Percentiles rank a stretch among this genome's conserved stretches.
Evolutionary conservation across 2,329 filamentous ascomycete genomes (phyloP).

Genomic region (Pseudogymnoascus sp.): DNA sequence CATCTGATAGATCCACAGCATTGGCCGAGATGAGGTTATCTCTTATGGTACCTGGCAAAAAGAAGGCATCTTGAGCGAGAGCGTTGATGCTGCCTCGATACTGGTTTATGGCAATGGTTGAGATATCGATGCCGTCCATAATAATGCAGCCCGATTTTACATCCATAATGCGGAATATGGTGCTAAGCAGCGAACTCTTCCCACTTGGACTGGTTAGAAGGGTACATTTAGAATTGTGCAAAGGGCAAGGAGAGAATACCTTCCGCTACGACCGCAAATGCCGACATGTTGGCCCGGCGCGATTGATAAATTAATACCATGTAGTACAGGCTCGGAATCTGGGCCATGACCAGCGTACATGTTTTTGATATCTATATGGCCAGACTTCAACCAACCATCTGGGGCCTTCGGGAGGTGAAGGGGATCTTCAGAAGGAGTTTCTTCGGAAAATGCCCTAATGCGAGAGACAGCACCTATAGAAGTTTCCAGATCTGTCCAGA

Average conservation of each 20-base stretch:
- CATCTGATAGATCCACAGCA: neutral
- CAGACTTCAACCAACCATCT: conserved; percentile 7
- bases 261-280: conserved; percentile 45
- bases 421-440: conserved; percentile 33
- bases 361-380: conserved; percentile 11
- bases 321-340: conserved; percentile 14
- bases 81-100: conserved; percentile 35
- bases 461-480: conserved; percentile 48
- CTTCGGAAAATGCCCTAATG: conserved; percentile 44
- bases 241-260: conserved; percentile 5
- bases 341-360: conserved; percentile 13
- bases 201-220: conserved; percentile 28
- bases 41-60: conserved; percentile 32
- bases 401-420: neutral
- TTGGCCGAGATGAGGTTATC: conserved; percentile 12
- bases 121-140: conserved; percentile 36
- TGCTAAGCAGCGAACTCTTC: conserved; percentile 36
- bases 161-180: conserved; percentile 41
- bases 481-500: conserved; percentile 51
- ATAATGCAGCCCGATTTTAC: conserved; percentile 33
- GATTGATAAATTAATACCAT: conserved; percentile 16
- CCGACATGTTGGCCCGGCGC: conserved; percentile 38
- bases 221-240: neutral
- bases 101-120: conserved; percentile 30
- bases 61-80: conserved; percentile 36